Conservation (phyloP, 176 grass and related monocot genomes). For the Oryza meyeriana region DNA sequence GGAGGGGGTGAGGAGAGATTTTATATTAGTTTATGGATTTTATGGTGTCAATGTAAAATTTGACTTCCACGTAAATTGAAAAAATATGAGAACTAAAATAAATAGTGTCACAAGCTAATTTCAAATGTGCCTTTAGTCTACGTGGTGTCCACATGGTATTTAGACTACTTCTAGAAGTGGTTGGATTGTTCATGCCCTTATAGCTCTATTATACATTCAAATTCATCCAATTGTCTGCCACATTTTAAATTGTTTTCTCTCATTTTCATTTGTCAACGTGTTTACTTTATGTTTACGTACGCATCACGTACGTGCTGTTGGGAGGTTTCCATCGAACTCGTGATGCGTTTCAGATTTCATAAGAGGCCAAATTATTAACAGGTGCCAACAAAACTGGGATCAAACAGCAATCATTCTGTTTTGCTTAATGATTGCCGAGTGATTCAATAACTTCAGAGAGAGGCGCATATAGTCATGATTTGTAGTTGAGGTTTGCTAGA, state of each 20-base stretch:
- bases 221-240: neutral
- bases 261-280: neutral
- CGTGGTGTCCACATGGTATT: no score
- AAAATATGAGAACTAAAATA: no score
- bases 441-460: neutral
- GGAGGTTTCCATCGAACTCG: conserved; percentile 4
- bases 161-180: no score
- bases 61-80: no score
- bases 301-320: neutral
- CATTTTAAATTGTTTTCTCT: neutral
- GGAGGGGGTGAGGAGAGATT: no score
- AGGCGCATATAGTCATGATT: neutral
- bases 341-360: conserved; percentile 8
- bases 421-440: neutral
- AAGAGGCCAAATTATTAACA: neutral
- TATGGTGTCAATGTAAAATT: no score
- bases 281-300: neutral
- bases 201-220: neutral
- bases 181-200: no score
- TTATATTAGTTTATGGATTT: no score
- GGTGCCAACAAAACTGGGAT: neutral
- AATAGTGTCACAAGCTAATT: no score
- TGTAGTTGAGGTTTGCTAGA: neutral
- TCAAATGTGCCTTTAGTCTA: no score
- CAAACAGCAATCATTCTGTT: neutral